These are phyloP conservation scores for Penicillium parvum DNA, from an alignment of 495 filamentous ascomycete species.

Conservation along the genomic window DNA sequence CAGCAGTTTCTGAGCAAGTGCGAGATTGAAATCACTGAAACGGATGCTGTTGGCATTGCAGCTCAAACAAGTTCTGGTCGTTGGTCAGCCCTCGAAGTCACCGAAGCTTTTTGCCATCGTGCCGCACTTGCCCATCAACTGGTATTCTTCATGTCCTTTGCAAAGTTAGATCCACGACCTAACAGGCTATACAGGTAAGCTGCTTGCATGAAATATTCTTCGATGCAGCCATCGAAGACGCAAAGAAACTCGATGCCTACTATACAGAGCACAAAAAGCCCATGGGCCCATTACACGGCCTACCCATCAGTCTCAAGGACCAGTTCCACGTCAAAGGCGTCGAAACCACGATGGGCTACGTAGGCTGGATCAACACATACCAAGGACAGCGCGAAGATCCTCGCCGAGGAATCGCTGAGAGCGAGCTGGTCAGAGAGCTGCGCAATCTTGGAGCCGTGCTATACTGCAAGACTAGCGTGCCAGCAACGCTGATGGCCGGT, in stretches of 20 bases:
- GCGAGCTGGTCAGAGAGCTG: conserved; percentile 50
- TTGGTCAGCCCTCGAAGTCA: conserved; percentile 49
- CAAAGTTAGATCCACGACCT: neutral
- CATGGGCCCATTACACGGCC: conserved; percentile 59
- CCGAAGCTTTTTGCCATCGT: conserved; percentile 53
- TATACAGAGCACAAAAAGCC: conserved; percentile 42
- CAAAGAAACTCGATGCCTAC: conserved; percentile 56
- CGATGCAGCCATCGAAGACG: conserved; percentile 54
- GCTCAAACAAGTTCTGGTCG: conserved; percentile 41
- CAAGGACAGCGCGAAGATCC: conserved; percentile 43
- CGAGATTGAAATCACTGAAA: conserved; percentile 56
- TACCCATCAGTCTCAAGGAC: conserved; percentile 66
- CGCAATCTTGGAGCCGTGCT: conserved; percentile 56
- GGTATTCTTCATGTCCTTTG: conserved; percentile 16
- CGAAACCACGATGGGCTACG: conserved; percentile 63
- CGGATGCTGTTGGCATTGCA: conserved; percentile 47
- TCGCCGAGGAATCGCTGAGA: conserved; percentile 35
- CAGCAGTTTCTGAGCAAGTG: conserved; percentile 49
- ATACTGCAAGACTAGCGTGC: conserved; percentile 63
- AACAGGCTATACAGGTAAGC: conserved; percentile 35
- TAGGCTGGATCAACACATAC: conserved; percentile 50
- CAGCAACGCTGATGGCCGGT: conserved; percentile 55
- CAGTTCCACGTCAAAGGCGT: conserved; percentile 64
- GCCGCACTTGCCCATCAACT: conserved; percentile 56
- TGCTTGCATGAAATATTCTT: conserved; percentile 64